These are phyloP conservation scores for Lagenaria siceraria DNA, from an alignment of 306 rosid species.

Conservation along the genomic window DNA sequence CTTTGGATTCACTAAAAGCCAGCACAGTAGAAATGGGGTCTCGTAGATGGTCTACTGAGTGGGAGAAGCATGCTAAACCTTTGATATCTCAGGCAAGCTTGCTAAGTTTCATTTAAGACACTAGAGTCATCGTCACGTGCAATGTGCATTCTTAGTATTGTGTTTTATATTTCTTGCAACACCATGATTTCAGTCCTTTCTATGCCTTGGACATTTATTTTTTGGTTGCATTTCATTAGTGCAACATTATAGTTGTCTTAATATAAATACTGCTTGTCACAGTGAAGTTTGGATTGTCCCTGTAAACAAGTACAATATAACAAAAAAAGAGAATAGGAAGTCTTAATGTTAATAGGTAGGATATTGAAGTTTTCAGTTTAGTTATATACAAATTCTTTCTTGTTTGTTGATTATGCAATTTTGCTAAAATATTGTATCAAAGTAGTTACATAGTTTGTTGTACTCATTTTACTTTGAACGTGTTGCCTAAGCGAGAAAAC, in stretches of 20 bases:
- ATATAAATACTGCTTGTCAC: background rate
- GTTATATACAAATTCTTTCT: background rate
- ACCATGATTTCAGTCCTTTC: background rate
- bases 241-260: background rate
- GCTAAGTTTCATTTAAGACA: background rate
- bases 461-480: background rate
- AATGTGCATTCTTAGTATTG: background rate
- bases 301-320: background rate
- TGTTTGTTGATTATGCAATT: background rate
- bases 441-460: background rate
- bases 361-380: background rate
- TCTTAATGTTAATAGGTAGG: background rate
- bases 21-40: slow-evolving; percentile 61
- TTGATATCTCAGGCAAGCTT: slow-evolving; percentile 60
- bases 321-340: background rate
- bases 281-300: background rate
- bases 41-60: slow-evolving; percentile 65
- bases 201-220: background rate
- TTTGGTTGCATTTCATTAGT: background rate
- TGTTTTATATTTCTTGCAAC: background rate
- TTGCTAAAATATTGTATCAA: background rate
- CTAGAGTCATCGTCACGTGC: background rate
- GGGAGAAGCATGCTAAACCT: slow-evolving; percentile 89
- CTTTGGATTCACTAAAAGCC: slow-evolving; percentile 37
- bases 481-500: background rate